Conservation (phyloP, 2,329 filamentous ascomycete genomes). For the Fusarium agapanthi region DNA sequence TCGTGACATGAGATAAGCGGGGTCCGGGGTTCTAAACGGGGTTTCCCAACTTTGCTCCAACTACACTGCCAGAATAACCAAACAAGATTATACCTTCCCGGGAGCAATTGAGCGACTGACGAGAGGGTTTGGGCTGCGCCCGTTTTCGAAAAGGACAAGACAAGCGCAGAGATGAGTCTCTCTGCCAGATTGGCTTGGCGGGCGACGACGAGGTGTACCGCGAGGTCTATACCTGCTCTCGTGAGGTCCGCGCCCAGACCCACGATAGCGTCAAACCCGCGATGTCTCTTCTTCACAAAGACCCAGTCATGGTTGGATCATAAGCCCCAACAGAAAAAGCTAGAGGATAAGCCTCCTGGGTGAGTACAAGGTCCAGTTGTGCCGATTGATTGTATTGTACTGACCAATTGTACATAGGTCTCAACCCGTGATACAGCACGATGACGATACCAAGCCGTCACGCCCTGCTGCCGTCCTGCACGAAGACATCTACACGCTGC, state of each 20-base stretch:
- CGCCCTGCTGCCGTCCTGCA: slow-evolving; percentile 43
- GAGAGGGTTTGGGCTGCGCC: slow-evolving; percentile 12
- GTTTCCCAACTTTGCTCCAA: slow-evolving; percentile 4
- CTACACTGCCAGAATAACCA: not conserved
- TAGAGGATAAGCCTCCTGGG: slow-evolving; percentile 3
- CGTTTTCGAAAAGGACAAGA: slow-evolving; percentile 1
- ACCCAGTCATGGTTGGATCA: slow-evolving; percentile 31
- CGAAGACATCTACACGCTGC: slow-evolving; percentile 97
- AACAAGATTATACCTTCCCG: not conserved
- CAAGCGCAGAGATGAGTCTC: slow-evolving; percentile 16
- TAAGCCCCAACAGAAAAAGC: slow-evolving; percentile 20
- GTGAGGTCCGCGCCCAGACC: slow-evolving; percentile 10
- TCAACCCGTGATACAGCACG: not conserved
- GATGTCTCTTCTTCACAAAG: slow-evolving; percentile 35
- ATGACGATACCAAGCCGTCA: not conserved
- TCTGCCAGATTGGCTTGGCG: slow-evolving; percentile 28
- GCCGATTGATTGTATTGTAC: not conserved
- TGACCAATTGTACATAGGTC: slow-evolving; percentile 7
- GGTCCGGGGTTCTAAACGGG: slow-evolving; percentile 19
- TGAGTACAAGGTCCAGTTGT: not conserved
- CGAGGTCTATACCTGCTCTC: slow-evolving; percentile 1
- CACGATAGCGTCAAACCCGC: slow-evolving; percentile 5
- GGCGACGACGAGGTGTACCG: slow-evolving; percentile 10
- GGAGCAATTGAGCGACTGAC: slow-evolving; percentile 3
- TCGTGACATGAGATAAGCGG: slow-evolving; percentile 3